A percentile compares a stretch with the other conserved stretches of the same genome.
phyloP scores from a whole-genome alignment of 352 stramenopile genomes.

The Phytopythium boreale region DNA sequence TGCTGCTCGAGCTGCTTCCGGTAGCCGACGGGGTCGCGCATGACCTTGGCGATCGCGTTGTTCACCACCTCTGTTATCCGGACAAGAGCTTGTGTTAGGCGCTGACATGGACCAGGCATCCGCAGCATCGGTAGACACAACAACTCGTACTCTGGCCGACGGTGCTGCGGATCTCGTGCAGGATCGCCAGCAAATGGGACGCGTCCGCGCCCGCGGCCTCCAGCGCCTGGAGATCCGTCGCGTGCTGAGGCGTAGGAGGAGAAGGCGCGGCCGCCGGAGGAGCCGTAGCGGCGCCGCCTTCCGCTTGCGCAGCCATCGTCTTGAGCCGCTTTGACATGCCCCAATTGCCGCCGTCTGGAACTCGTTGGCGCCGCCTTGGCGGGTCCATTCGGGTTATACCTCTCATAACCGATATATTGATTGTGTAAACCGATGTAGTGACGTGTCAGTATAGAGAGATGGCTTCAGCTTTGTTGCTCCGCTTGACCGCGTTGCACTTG shows the following conservation, averaged over 20 bases:
- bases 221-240: conserved; percentile 24
- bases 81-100: not conserved
- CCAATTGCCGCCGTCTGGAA: not conserved
- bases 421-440: not conserved
- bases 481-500: not conserved
- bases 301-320: conserved; percentile 7
- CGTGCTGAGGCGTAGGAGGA: conserved; percentile 7
- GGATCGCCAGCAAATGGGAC: conserved; percentile 60
- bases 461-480: not conserved
- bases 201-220: conserved; percentile 30
- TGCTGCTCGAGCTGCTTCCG: conserved; percentile 8
- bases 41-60: conserved; percentile 68
- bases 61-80: conserved; percentile 49
- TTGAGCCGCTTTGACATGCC: conserved; percentile 8
- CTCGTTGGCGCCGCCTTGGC: no score
- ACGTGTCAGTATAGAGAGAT: not conserved
- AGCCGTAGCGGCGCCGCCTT: not conserved
- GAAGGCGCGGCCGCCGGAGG: conserved; percentile 1
- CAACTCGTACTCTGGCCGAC: conserved; percentile 56
- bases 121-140: not conserved
- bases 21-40: conserved; percentile 19
- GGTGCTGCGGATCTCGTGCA: conserved; percentile 53
- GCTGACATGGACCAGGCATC: not conserved
- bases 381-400: not conserved
- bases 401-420: not conserved